Base-by-base conservation (phyloP, 2,329 filamentous ascomycete species). In the Exophiala sp. region DNA sequence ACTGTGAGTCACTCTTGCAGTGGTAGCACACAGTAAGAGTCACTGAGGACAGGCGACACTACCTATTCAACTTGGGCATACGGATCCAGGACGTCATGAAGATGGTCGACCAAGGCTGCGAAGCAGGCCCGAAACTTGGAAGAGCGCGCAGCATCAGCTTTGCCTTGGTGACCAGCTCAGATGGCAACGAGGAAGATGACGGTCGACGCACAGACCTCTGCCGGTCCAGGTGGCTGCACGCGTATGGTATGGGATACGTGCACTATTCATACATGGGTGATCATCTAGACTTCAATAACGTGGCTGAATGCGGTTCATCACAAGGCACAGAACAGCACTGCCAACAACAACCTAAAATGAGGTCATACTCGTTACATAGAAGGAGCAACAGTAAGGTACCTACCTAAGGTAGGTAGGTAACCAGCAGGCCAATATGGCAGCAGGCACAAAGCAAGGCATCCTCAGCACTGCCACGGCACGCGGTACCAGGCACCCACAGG, bases 301-400 rank as follows among this genome's bases (percentile, higher is more conserved):
- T 27, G 43, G 43, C 42, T 21, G 29, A 45, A 24, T 21, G 29
- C 43, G 21, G 42, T 22, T 11, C n/a, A 40, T 24, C 34, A 30
- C 34, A 47, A 39, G 18, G 14, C 21, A 29, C 24, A 10, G 4
- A 24, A 24, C 34, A 44, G 43, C 43, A 35, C 35, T 42, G 34
- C 14, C 29, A 30, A 30, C 37, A 35, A 16, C 30, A 7, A 22
- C 9, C 16, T 19, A 19, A 43, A 16, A 48, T 46, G 43, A 48
- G 42, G 46, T 50, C 44, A 48, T 53, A 35, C 45, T 49, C 37
- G 38, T 39, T 32, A 32, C 29, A 32, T 32, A n/a, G 29, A 32
- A 32, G 6, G 29, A 32, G 29, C 29, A 32, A 32, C 29, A 7
- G 11, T 3, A 32, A n/a, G 7, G 3, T 32, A n/a, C n/a, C n/a